A percentile compares a stretch with the other conserved stretches of the same genome.
Conservation (phyloP, 768 basidiomycete genomes). For the Mycena kentingensis region DNA sequence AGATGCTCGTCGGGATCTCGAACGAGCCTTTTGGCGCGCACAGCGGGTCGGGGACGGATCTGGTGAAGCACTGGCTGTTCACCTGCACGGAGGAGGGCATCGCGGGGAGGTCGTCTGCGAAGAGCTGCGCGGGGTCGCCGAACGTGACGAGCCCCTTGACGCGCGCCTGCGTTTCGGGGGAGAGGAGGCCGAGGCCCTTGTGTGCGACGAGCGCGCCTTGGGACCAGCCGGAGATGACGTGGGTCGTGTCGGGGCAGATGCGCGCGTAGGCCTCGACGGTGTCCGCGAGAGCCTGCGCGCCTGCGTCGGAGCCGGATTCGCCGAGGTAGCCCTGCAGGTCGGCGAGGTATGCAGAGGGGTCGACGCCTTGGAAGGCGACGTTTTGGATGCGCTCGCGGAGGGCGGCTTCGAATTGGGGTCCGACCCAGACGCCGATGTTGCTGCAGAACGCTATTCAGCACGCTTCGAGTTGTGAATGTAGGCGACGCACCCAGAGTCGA, state of each 20-base stretch:
- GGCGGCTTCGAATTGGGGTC: constrained; percentile 19
- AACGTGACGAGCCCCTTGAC: constrained; percentile 14
- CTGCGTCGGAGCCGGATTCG: constrained; percentile 13
- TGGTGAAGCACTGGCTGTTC: constrained; percentile 18
- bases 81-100: constrained; percentile 8
- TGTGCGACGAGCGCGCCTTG: constrained; percentile 23
- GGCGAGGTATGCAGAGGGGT: constrained; percentile 18
- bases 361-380: constrained; percentile 23
- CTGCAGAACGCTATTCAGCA: constrained; percentile 1
- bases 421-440: constrained; percentile 25
- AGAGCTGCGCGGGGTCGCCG: constrained; percentile 19
- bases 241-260: constrained; percentile 14
- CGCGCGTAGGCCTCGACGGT: constrained; percentile 14
- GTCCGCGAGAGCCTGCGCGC: constrained; percentile 15
- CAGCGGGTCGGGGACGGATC: constrained; percentile 18
- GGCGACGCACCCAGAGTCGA: constrained; percentile 19
- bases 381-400: constrained; percentile 6
- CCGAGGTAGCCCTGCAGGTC: constrained; percentile 15
- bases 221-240: constrained; percentile 20
- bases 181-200: constrained; percentile 13
- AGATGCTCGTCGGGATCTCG: constrained; percentile 13
- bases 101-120: background rate
- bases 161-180: constrained; percentile 1
- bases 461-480: background rate
- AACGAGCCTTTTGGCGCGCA: constrained; percentile 13